phyloP scores from a whole-genome alignment of 495 filamentous ascomycete species.

The Cenococcum geophilum region DNA sequence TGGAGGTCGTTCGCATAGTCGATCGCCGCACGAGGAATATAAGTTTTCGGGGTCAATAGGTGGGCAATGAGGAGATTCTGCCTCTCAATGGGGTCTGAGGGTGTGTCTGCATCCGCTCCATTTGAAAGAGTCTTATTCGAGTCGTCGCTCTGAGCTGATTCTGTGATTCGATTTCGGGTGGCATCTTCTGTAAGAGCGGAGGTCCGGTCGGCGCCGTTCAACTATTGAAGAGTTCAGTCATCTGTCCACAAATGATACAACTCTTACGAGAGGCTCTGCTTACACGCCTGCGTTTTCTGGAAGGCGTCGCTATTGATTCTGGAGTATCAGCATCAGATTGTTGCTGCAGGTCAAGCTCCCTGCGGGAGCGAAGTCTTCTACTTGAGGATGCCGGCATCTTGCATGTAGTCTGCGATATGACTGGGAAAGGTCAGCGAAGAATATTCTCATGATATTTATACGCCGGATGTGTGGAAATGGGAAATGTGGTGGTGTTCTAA shows the following conservation, averaged over 20 bases:
- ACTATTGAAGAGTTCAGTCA: conserved; percentile 15
- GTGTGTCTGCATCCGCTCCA: conserved; percentile 19
- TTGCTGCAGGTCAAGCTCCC: conserved; percentile 26
- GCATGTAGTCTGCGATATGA: conserved; percentile 11
- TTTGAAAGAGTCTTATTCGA: conserved; percentile 26
- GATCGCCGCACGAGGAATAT: conserved; percentile 23
- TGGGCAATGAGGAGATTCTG: conserved; percentile 27
- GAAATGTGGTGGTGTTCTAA: too few species aligned
- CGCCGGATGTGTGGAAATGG: too few species aligned
- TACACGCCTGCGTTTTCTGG: conserved; percentile 36
- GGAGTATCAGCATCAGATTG: conserved; percentile 38
- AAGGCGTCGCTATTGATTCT: conserved; percentile 38
- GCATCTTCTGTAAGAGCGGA: conserved; percentile 11
- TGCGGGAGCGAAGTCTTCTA: conserved; percentile 25
- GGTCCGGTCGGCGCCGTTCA: conserved; percentile 27
- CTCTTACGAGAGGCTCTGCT: background rate
- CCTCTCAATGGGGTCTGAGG: conserved; percentile 19
- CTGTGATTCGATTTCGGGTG: conserved; percentile 24
- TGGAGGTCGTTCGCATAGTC: conserved; percentile 32
- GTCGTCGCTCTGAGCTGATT: conserved; percentile 28
- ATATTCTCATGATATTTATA: too few species aligned
- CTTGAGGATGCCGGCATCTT: conserved; percentile 30
- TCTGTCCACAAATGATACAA: background rate
- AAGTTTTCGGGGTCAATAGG: conserved; percentile 17
- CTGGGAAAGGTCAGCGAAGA: background rate